Evolutionary conservation across 192 early-diverging fungal species (phyloP), one percentile per base, ranked within the genome.

Genomic region (Backusella luteola): DNA sequence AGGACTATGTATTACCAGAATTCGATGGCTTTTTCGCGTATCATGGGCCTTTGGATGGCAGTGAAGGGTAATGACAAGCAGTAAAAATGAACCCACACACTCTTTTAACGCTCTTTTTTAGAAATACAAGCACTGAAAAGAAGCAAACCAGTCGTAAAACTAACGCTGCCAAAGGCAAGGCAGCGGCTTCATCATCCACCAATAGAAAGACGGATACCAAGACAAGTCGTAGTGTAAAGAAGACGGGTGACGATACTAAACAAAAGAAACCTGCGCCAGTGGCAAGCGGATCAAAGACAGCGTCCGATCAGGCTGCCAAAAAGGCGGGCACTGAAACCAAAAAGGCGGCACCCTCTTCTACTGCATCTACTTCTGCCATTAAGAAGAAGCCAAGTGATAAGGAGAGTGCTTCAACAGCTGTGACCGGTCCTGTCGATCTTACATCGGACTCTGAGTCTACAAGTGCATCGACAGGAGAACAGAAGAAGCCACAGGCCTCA

Each of bases 11-110:
- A 1, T 56, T 26, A 4, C 82, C 83, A 3, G 81, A 84, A 63
- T 53, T 79, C 21, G 83, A 85, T 12, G 86, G 86, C 11, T 89
- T 81, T 34, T 89, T 86, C 80, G 88, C 82, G 0, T 89, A 83
- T 68, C 76, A 82, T 39, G 88, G 88, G 0, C 80, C 86, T 0
- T 75, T 87, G 21, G 79, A 81, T 11, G 82, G 78, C 9, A 75
- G 78, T 26, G 73, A 53, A 32, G 52, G 34, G 69, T 81, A 84
- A 44, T 72, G 21, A 63, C 15, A n/a, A n/a, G 19, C 15, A 44
- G 3, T 44, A 15, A 3, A 12, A 5, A 32, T 67, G 1, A 21
- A 34, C 52, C 14, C 3, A 63, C 29, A 29, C 29, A 29, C 35
- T 42, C 14, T 46, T 36, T 35, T 34, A 56, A 39, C 59, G 21